A percentile compares a stretch with the other conserved stretches of the same genome.
Evolutionary conservation across 345 rosid species (phyloP).

Genomic region (Syzygium aromaticum): DNA sequence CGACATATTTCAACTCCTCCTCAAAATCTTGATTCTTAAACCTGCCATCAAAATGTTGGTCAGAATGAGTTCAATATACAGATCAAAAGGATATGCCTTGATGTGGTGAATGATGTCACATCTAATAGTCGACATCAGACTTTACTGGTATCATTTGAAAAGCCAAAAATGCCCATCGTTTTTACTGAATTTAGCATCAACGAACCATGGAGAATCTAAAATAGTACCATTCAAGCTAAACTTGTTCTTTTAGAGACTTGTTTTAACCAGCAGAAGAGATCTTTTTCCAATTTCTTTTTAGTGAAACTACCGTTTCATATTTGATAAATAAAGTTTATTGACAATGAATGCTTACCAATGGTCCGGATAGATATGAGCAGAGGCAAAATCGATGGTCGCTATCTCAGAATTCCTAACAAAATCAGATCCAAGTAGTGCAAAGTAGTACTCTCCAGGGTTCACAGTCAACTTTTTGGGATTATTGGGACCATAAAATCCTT

Average conservation of each 20-base stretch:
- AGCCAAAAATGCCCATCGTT: not conserved
- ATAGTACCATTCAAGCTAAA: not conserved
- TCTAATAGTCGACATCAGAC: not conserved
- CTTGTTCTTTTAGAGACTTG: not conserved
- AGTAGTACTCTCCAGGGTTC: constrained; percentile 89
- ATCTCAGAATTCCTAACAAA: constrained; percentile 68
- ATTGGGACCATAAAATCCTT: constrained; percentile 90
- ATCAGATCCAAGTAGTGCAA: constrained; percentile 79
- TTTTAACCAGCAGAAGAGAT: not conserved
- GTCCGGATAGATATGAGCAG: constrained; percentile 94
- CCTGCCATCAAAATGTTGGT: constrained; percentile 25
- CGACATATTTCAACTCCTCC: constrained; percentile 54
- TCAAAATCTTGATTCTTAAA: constrained; percentile 50
- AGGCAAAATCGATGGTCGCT: constrained; percentile 60
- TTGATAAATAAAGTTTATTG: not conserved
- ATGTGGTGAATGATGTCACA: not conserved
- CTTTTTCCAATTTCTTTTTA: not conserved
- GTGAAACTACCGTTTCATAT: not conserved
- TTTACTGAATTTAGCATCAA: not conserved
- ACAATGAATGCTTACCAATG: constrained; percentile 56
- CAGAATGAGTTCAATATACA: not conserved
- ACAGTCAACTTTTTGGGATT: constrained; percentile 65
- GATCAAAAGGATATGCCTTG: not conserved
- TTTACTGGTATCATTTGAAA: not conserved
- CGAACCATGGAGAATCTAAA: not conserved